Evolutionary conservation across 1,284 basidiomycete species (phyloP).

Genomic region (Austroboletus novae-zelandiae): DNA sequence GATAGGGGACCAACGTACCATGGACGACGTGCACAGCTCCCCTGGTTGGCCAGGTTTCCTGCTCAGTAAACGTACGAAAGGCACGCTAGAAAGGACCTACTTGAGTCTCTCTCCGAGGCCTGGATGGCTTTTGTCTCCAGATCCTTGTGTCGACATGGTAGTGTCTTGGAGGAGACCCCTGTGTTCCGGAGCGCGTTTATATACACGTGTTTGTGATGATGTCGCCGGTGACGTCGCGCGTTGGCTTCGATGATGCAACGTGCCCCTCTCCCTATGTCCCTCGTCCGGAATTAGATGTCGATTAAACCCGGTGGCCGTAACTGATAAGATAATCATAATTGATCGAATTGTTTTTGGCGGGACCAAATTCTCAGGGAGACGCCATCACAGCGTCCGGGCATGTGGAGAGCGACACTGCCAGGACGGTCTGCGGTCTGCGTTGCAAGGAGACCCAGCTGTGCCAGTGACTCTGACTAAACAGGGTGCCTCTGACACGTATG

Average conservation of each 20-base stretch:
- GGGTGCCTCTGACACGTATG: not conserved
- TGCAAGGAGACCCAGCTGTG: conserved; percentile 1
- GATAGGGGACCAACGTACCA: conserved; percentile 9
- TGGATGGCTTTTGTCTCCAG: conserved; percentile 2
- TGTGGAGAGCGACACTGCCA: not conserved
- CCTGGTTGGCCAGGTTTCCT: conserved; percentile 4
- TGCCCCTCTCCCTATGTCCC: conserved; percentile 6
- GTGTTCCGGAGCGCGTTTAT: not conserved
- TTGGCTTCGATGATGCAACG: conserved; percentile 10
- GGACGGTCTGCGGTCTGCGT: not conserved
- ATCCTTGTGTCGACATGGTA: conserved; percentile 14
- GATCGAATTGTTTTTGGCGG: not conserved
- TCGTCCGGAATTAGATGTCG: not conserved
- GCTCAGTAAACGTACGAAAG: not conserved
- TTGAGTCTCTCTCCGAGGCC: conserved; percentile 19
- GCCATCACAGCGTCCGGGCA: not conserved
- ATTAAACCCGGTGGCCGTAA: conserved; percentile 15
- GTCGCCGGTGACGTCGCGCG: conserved; percentile 23
- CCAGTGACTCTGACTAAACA: not conserved
- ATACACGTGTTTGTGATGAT: conserved; percentile 21
- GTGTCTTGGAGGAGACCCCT: not conserved
- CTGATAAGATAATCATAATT: conserved; percentile 8
- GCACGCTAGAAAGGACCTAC: conserved; percentile 5
- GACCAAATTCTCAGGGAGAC: conserved; percentile 2
- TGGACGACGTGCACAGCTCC: conserved; percentile 28